These are phyloP conservation scores for Saturnispora gosingensis DNA, from an alignment of 805 yeast species.

Conservation along the genomic window DNA sequence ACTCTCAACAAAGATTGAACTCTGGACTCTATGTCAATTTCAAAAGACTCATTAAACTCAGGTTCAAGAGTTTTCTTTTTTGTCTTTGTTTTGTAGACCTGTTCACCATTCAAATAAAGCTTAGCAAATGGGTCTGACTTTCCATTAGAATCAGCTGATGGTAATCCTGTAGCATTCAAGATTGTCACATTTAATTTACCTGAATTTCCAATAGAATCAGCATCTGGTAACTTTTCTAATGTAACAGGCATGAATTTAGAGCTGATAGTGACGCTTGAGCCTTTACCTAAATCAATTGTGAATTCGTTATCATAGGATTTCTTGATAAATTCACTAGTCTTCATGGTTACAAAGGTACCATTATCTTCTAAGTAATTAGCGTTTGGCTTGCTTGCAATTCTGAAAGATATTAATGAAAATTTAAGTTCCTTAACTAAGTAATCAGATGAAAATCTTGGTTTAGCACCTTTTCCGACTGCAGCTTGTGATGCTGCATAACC, in stretches of 20 bases:
- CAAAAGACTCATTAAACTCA: constrained; percentile 69
- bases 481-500: constrained; percentile 57
- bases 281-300: constrained; percentile 39
- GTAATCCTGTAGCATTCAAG: constrained; percentile 54
- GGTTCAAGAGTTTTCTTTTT: constrained; percentile 85
- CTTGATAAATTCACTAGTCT: constrained; percentile 57
- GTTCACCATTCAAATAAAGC: constrained; percentile 55
- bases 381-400: constrained; percentile 47
- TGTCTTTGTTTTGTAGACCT: constrained; percentile 66
- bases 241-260: constrained; percentile 75
- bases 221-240: constrained; percentile 51
- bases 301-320: constrained; percentile 57
- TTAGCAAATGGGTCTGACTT: constrained; percentile 86
- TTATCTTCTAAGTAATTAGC: constrained; percentile 48
- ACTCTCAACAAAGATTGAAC: constrained; percentile 49
- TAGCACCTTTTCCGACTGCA: constrained; percentile 35
- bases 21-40: constrained; percentile 50
- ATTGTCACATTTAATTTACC: constrained; percentile 62
- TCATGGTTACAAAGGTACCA: constrained; percentile 53
- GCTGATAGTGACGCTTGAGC: constrained; percentile 43
- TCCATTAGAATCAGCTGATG: constrained; percentile 86
- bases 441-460: constrained; percentile 51
- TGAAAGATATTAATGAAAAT: constrained; percentile 56
- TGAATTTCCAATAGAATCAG: constrained; percentile 65
- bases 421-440: constrained; percentile 60